Base-by-base conservation (phyloP, 2,329 filamentous ascomycete species). In the Microdochium paspali region DNA sequence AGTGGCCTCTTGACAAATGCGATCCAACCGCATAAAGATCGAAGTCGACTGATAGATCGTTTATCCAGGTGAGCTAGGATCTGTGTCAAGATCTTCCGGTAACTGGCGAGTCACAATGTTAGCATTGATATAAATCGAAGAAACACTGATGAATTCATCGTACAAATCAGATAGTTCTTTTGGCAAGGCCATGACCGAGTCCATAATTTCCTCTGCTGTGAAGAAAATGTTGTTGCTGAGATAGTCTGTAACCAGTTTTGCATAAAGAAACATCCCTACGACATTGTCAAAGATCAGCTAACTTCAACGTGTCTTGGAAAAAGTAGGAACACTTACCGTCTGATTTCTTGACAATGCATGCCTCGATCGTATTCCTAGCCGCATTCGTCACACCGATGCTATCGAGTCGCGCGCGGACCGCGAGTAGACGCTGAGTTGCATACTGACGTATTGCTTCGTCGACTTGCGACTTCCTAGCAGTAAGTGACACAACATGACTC, bases 221-320 rank as follows among this genome's bases (percentile, higher is more conserved):
- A 49, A 54, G 39, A 66, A 65, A 3, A 67, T 53, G 25, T 66
- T 64, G 10, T 35, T 56, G 0, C 53, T 32, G 2, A 67, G 45
- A 24, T 62, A 65, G 20, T 66, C 60, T 2, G 67, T 49, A 0
- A 68, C 62, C 2, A 67, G 54, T 3, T 61, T 51, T 24, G 64
- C 64, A 31, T 58, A 68, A 1, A 67, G 50, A 47, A 68, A 67
- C 63, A 68, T 68, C 2, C 63, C 65, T 65, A 4, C 26, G 13
- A 35, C 7, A n/a, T n/a, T 21, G 10, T n/a, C 6, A 21, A 21
- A 5, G 3, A 21, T 40, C 23, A 40, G 35, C 2, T 4, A 42
- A n/a, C n/a, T n/a, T 3, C 31, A 42, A n/a, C n/a, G 28, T 30
- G 24, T 4, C n/a, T 13, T 10, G n/a, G 4, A 24, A 6, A n/a